phyloP scores from a whole-genome alignment of 495 filamentous ascomycete species.

The Staphylotrichum tortipilum region DNA sequence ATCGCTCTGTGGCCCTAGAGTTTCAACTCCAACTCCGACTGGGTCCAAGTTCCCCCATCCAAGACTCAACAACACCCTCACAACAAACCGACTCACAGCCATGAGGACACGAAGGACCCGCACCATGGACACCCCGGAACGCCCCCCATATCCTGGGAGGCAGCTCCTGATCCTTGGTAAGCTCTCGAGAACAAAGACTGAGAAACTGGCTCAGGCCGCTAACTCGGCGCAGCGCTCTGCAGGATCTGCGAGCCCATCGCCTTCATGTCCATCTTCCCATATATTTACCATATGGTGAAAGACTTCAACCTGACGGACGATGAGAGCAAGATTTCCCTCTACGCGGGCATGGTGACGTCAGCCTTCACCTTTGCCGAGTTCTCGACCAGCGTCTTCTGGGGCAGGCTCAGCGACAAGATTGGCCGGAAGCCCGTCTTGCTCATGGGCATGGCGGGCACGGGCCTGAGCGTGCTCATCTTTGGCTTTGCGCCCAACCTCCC shows the following conservation, averaged over 20 bases:
- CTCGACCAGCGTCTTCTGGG: slow-evolving; percentile 84
- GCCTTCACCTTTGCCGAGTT: slow-evolving; percentile 95
- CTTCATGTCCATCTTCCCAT: slow-evolving; percentile 99
- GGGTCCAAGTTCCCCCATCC: no score
- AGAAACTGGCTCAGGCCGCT: slow-evolving; percentile 14
- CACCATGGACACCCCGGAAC: slow-evolving; percentile 6
- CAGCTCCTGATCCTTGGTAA: slow-evolving; percentile 69
- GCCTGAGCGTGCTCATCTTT: slow-evolving; percentile 87
- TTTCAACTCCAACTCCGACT: neutral
- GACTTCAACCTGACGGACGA: slow-evolving; percentile 79
- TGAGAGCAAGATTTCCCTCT: slow-evolving; percentile 74
- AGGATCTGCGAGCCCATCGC: slow-evolving; percentile 98
- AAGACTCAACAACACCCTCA: neutral
- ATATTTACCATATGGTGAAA: slow-evolving; percentile 96
- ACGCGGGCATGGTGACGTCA: slow-evolving; percentile 93
- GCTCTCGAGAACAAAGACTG: slow-evolving; percentile 10
- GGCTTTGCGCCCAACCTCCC: slow-evolving; percentile 81
- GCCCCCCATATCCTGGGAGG: slow-evolving; percentile 38
- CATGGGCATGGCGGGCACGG: slow-evolving; percentile 78
- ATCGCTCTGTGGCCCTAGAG: neutral
- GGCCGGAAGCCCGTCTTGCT: slow-evolving; percentile 90
- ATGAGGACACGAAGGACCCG: slow-evolving; percentile 14
- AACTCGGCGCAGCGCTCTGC: slow-evolving; percentile 61
- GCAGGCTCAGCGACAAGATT: slow-evolving; percentile 80
- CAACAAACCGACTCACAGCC: neutral